Percentiles rank a stretch among this genome's conserved stretches.
These are phyloP conservation scores for Trichophyton simii DNA, from an alignment of 2,329 filamentous ascomycete species.

Conservation along the genomic window DNA sequence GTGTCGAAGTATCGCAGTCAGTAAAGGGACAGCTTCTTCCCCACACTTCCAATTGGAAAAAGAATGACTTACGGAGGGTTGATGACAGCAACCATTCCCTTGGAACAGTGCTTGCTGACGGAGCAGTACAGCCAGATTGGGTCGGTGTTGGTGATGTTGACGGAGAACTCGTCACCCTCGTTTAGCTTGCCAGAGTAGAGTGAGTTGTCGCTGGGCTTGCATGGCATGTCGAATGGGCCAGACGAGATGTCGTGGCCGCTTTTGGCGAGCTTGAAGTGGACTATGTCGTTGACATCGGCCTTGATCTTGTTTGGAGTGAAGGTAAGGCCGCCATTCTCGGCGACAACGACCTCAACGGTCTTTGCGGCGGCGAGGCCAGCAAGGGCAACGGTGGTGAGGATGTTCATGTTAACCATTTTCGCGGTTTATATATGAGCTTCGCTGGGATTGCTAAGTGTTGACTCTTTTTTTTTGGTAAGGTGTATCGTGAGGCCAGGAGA, in stretches of 20 bases:
- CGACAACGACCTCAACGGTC: slow-evolving; percentile 11
- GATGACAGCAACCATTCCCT: slow-evolving; percentile 40
- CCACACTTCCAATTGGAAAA: neutral
- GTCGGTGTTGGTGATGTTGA: slow-evolving; percentile 34
- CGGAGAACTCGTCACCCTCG: slow-evolving; percentile 27
- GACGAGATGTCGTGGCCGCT: slow-evolving; percentile 12
- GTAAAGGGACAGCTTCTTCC: neutral
- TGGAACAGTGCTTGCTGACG: slow-evolving; percentile 37
- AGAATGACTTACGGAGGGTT: slow-evolving; percentile 31
- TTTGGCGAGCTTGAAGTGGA: slow-evolving; percentile 11
- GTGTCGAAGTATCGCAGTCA: neutral
- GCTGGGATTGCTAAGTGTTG: neutral
- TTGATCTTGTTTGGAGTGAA: slow-evolving; percentile 10
- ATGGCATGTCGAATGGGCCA: slow-evolving; percentile 11
- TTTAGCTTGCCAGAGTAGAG: slow-evolving; percentile 9
- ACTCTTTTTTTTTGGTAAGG: neutral
- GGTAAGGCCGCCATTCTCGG: slow-evolving; percentile 9
- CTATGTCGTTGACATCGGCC: slow-evolving; percentile 9
- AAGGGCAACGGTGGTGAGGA: slow-evolving; percentile 8
- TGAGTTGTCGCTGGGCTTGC: slow-evolving; percentile 1
- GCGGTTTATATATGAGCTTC: neutral
- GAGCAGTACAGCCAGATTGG: slow-evolving; percentile 43
- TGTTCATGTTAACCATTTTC: neutral
- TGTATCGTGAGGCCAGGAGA: neutral
- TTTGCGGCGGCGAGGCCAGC: slow-evolving; percentile 8